phyloP scores from a whole-genome alignment of 305 asterid genomes.

The Fraxinus velutina region DNA sequence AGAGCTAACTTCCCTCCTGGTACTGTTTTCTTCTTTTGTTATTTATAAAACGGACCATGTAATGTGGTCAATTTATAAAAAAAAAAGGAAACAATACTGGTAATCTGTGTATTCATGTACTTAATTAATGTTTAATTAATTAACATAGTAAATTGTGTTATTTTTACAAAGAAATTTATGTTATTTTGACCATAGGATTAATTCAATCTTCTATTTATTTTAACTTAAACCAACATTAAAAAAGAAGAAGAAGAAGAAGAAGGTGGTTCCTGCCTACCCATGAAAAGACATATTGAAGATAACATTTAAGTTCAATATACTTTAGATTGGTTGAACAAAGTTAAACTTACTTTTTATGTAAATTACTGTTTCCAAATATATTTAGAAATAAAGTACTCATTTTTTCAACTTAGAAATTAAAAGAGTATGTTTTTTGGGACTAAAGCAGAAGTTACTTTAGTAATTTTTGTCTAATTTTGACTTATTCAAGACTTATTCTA shows the following conservation, averaged over 20 bases:
- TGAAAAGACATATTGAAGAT: background rate
- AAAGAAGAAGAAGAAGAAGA: no score
- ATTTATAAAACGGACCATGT: background rate
- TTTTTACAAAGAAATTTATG: background rate
- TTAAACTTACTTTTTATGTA: background rate
- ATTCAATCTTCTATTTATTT: background rate
- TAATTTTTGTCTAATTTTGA: background rate
- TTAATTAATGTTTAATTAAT: background rate
- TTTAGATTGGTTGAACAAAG: background rate
- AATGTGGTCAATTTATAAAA: background rate
- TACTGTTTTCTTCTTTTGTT: background rate
- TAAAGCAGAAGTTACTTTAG: background rate
- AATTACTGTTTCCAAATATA: background rate
- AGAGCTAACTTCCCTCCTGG: background rate
- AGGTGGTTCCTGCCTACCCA: no score
- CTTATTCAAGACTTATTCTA: background rate
- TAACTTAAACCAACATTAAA: background rate
- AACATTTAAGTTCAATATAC: background rate
- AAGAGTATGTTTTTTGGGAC: background rate
- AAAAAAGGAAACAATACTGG: background rate
- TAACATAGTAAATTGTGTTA: background rate
- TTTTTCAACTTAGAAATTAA: no score
- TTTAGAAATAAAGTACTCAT: background rate
- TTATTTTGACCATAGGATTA: no score
- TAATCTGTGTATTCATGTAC: background rate